Percentiles rank a stretch among this genome's conserved stretches.
Conservation (phyloP, 2,329 filamentous ascomycete genomes). For the Penicillium crustosum region DNA sequence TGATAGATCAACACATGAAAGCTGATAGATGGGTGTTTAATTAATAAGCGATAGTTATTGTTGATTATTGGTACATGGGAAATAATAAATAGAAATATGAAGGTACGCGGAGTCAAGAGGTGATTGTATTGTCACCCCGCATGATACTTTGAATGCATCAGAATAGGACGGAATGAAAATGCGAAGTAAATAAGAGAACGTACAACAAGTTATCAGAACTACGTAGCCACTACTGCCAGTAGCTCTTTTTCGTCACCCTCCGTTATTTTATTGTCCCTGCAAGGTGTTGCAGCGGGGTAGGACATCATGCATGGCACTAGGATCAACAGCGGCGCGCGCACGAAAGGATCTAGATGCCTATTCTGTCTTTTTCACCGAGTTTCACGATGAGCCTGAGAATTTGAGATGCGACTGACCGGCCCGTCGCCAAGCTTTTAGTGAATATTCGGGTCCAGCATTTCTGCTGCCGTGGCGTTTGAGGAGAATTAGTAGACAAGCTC, state of each 20-base stretch:
- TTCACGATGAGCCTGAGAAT: conserved; percentile 6
- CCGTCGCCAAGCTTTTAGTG: conserved; percentile 13
- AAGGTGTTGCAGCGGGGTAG: conserved; percentile 9
- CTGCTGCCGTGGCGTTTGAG: conserved; percentile 12
- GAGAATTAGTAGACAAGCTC: conserved; percentile 1
- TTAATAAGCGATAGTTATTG: neutral
- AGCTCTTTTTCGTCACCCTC: neutral
- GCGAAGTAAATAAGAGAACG: neutral
- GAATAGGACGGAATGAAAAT: neutral
- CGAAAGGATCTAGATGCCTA: conserved; percentile 18
- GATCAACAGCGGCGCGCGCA: conserved; percentile 3
- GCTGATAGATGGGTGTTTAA: neutral
- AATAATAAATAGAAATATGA: no score
- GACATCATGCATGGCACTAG: neutral
- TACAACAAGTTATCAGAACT: neutral
- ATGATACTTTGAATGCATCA: neutral
- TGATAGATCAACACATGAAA: neutral
- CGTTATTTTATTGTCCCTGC: neutral
- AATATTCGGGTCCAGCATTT: neutral
- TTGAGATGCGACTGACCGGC: conserved; percentile 12
- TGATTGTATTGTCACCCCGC: neutral
- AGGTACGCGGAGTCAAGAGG: neutral
- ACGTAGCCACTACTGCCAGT: neutral
- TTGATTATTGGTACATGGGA: neutral
- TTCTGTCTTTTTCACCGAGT: conserved; percentile 12